Conservation (phyloP, 108 stramenopile genomes). For the Aureococcus anophagefferens region DNA sequence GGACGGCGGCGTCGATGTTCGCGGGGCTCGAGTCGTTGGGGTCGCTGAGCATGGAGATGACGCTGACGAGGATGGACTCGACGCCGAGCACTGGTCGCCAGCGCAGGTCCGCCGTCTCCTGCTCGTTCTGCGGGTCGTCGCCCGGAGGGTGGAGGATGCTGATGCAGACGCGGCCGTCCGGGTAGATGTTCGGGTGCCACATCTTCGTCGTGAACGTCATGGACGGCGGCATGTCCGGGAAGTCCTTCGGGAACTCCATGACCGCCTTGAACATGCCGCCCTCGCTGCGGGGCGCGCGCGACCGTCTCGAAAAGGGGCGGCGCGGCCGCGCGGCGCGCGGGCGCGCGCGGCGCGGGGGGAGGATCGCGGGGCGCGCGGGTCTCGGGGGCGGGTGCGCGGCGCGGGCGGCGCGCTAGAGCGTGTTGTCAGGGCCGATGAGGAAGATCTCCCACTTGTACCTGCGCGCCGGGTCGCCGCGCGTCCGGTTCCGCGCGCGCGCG, state of each 20-base stretch:
- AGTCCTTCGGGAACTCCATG: conserved; percentile 84
- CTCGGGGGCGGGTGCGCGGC: too few species aligned
- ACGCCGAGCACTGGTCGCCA: conserved; percentile 98
- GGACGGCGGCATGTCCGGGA: conserved; percentile 89
- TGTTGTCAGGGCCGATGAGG: conserved; percentile 84
- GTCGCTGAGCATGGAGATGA: conserved; percentile 92
- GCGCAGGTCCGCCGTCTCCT: conserved; percentile 90
- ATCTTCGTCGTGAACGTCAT: conserved; percentile 88
- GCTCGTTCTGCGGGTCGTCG: conserved; percentile 80
- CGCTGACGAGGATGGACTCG: conserved; percentile 78
- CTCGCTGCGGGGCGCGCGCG: too few species aligned
- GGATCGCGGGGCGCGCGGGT: too few species aligned
- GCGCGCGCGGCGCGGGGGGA: too few species aligned
- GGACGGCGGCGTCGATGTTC: conserved; percentile 93
- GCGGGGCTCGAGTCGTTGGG: conserved; percentile 96
- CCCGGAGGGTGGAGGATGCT: conserved; percentile 98
- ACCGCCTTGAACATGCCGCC: conserved; percentile 86
- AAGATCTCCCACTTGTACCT: conserved; percentile 91
- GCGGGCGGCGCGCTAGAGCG: conserved; percentile 85
- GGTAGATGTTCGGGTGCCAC: conserved; percentile 93
- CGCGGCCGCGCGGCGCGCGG: too few species aligned
- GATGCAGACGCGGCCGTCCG: conserved; percentile 77
- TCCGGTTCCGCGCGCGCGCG: too few species aligned
- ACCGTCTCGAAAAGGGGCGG: too few species aligned
- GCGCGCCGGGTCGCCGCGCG: too few species aligned